Base-by-base conservation (phyloP, 371 early-diverging fungal species). In the Apophysomyces sp. region DNA sequence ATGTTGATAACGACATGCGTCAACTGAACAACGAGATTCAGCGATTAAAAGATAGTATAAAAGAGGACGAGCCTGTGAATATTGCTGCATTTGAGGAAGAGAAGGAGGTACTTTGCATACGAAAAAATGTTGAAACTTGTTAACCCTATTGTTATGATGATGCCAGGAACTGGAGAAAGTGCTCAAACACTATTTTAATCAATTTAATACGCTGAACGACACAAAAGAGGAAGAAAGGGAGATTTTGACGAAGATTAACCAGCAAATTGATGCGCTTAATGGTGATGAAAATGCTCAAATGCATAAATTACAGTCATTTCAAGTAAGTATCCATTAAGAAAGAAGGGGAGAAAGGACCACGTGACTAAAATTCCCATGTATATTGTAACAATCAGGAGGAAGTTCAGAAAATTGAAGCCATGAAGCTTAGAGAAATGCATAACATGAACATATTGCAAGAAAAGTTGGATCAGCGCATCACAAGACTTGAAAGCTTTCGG, bases 41-140 rank as follows among this genome's bases (percentile, higher is more conserved):
- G 16, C 40, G 40, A 24, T 24, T 51, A 26, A 41, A 49, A 4
- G 49, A 44, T 4, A 44, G 21, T 11, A 58, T 88, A 29, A 74
- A 79, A 73, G 88, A 89, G 61, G 82, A 87, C 28, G 87, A 89
- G 57, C 89, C 92, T 6, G 79, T 81, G 11, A 83, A 86, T 64
- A 74, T 92, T 31, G 74, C 77, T 0, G 77, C 82, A 8, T 76
- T 83, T 53, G 77, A 82, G 55, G 82, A 80, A 24, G 75, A 73
- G 32, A 84, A 73, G 58, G 49, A 60, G 63, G 83, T 76, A 67
- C n/a, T 59, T 60, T 28, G 29, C 12, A 16, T 30, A n/a, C 13
- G 1, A n/a, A 54, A 1, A 28, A 4, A 13, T 53, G n/a, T 5
- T 34, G 13, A 34, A 3, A n/a, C n/a, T n/a, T n/a, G n/a, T 30